Percentiles rank a stretch among this genome's conserved stretches.
Conservation (phyloP, 1,139 yeast genomes). For the Spencermartinsiella ligniputridi region DNA sequence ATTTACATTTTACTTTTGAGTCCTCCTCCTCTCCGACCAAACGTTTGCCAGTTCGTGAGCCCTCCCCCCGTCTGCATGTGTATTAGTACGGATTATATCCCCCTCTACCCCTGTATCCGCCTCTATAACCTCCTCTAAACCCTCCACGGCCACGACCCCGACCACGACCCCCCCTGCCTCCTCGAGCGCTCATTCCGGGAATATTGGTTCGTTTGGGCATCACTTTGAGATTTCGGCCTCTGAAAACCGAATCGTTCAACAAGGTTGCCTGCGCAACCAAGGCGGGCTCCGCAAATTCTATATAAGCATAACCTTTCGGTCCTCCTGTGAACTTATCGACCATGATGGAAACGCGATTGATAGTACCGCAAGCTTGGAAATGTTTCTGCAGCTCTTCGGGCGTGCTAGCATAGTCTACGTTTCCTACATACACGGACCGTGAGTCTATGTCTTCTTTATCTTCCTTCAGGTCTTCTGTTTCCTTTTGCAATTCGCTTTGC, state of each 20-base stretch:
- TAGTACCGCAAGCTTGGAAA: conserved; percentile 69
- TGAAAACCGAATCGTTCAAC: conserved; percentile 59
- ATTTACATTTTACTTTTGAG: no score
- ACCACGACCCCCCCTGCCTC: conserved; percentile 47
- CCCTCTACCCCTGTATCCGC: conserved; percentile 38
- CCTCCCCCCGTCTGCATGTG: no score
- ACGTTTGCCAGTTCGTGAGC: no score
- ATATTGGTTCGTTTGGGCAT: conserved; percentile 74
- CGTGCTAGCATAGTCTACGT: conserved; percentile 74
- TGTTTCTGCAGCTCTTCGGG: conserved; percentile 80
- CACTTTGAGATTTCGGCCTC: conserved; percentile 68
- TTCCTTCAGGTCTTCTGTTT: conserved; percentile 41
- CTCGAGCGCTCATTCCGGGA: conserved; percentile 54
- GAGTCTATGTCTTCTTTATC: conserved; percentile 62
- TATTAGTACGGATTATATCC: conserved; percentile 33
- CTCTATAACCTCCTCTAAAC: conserved; percentile 41
- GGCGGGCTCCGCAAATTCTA: conserved; percentile 66
- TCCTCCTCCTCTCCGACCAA: no score
- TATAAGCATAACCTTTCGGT: conserved; percentile 83
- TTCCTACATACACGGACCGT: conserved; percentile 81
- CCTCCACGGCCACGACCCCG: conserved; percentile 43
- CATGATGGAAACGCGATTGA: conserved; percentile 79
- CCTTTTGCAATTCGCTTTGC: conserved; percentile 47
- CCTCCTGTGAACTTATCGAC: conserved; percentile 67
- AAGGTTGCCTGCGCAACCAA: conserved; percentile 63